A percentile compares a stretch with the other conserved stretches of the same genome.
These are phyloP conservation scores for Triticum monococcum DNA, from an alignment of 176 grass and related monocot species.

Conservation along the genomic window DNA sequence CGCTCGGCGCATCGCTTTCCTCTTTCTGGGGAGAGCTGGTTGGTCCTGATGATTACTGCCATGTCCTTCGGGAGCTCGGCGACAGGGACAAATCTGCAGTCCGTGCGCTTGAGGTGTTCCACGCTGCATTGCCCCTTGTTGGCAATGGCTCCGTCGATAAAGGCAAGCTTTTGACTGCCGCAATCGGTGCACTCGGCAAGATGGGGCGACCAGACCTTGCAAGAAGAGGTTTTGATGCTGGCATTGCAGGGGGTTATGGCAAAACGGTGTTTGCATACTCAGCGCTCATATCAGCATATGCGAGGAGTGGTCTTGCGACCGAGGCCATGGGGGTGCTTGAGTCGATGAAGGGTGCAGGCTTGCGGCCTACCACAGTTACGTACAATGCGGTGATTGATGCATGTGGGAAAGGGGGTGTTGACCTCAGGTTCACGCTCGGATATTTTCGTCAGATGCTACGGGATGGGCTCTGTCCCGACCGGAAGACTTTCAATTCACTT, in stretches of 20 bases:
- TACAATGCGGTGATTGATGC: conserved; percentile 97
- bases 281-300: conserved; percentile 84
- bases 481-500: conserved; percentile 98
- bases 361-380: conserved; percentile 76
- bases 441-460: conserved; percentile 92
- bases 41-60: conserved; percentile 78
- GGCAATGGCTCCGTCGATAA: conserved; percentile 45
- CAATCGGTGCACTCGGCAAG: conserved; percentile 75
- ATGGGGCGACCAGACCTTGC: conserved; percentile 75
- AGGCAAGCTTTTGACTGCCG: conserved; percentile 79
- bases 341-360: conserved; percentile 61
- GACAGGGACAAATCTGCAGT: conserved; percentile 50
- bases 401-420: conserved; percentile 80
- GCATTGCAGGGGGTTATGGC: conserved; percentile 60
- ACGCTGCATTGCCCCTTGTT: conserved; percentile 54
- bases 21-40: conserved; percentile 47
- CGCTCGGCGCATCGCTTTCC: conserved; percentile 28
- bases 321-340: conserved; percentile 77
- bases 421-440: conserved; percentile 70
- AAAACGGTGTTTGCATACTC: conserved; percentile 88
- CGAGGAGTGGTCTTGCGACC: conserved; percentile 67
- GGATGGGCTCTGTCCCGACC: conserved; percentile 75
- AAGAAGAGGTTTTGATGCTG: conserved; percentile 65
- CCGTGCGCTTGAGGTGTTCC: conserved; percentile 59
- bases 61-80: conserved; percentile 55